These are phyloP conservation scores for Acacia melanoxylon DNA, from an alignment of 306 rosid species.

Conservation along the genomic window DNA sequence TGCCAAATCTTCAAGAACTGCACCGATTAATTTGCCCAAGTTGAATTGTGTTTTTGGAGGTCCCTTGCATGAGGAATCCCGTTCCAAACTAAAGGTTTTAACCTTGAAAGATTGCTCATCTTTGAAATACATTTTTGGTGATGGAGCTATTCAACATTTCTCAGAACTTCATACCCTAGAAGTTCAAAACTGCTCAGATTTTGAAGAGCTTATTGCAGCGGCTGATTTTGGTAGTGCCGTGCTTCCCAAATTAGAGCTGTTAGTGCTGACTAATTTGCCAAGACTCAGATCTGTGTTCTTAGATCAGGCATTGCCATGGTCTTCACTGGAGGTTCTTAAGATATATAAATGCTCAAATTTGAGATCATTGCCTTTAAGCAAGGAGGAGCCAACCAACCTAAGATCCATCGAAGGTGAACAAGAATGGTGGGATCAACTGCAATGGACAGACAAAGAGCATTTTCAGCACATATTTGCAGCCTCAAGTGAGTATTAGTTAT, in stretches of 20 bases:
- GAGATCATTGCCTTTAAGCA: slow-evolving; percentile 3
- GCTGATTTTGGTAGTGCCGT: not conserved
- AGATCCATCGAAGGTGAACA: slow-evolving; percentile 14
- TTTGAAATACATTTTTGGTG: slow-evolving; percentile 5
- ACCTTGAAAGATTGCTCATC: not conserved
- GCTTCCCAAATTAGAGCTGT: no score
- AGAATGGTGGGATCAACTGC: slow-evolving; percentile 3
- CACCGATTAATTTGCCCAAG: not conserved
- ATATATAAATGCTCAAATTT: not conserved
- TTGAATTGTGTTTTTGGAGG: slow-evolving; percentile 5
- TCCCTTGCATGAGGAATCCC: not conserved
- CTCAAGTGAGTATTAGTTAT: not conserved
- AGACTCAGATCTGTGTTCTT: not conserved
- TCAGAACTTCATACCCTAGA: not conserved
- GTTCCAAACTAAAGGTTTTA: not conserved
- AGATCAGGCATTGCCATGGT: slow-evolving; percentile 1
- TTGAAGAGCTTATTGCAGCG: not conserved
- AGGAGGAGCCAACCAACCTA: not conserved
- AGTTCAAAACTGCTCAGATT: slow-evolving; percentile 4
- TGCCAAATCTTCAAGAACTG: not conserved
- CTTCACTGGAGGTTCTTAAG: not conserved
- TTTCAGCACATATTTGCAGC: not conserved
- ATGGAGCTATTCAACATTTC: not conserved
- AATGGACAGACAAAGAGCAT: not conserved
- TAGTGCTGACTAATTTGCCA: slow-evolving; percentile 3